phyloP scores from a whole-genome alignment of 2,329 filamentous ascomycete genomes.

The Corniculantispora saksenae region DNA sequence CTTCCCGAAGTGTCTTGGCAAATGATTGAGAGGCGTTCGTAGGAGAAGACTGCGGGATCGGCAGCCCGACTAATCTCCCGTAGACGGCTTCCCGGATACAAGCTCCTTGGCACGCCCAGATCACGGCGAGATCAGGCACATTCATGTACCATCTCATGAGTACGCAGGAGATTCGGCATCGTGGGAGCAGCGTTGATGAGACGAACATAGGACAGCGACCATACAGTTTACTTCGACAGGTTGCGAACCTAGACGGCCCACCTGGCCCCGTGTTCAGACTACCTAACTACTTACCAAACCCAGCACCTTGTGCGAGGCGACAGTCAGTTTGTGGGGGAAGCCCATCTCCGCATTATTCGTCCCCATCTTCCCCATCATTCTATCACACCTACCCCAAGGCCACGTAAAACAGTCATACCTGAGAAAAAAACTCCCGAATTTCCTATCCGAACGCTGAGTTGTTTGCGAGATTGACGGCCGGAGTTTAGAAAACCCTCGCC shows the following conservation, averaged over 20 bases:
- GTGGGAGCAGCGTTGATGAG: neutral
- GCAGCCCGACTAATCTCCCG: no score
- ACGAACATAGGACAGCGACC: neutral
- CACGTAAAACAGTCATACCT: neutral
- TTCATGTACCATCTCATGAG: no score
- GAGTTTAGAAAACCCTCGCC: neutral
- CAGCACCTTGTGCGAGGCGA: neutral
- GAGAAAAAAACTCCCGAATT: neutral
- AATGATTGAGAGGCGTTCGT: neutral
- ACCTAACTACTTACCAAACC: neutral
- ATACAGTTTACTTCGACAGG: neutral
- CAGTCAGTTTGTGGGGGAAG: neutral
- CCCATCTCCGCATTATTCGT: neutral
- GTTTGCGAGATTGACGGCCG: neutral
- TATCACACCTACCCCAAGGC: neutral
- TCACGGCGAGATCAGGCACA: no score
- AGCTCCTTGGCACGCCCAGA: no score
- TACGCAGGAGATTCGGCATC: no score
- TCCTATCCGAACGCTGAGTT: neutral
- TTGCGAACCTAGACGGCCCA: neutral
- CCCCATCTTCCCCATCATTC: neutral
- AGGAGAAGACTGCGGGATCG: no score
- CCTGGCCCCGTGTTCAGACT: neutral
- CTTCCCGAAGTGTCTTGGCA: neutral
- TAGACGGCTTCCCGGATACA: no score